A percentile compares a stretch with the other conserved stretches of the same genome.
These are phyloP conservation scores for Xylaria sp. DNA, from an alignment of 2,329 filamentous ascomycete species.

Conservation along the genomic window DNA sequence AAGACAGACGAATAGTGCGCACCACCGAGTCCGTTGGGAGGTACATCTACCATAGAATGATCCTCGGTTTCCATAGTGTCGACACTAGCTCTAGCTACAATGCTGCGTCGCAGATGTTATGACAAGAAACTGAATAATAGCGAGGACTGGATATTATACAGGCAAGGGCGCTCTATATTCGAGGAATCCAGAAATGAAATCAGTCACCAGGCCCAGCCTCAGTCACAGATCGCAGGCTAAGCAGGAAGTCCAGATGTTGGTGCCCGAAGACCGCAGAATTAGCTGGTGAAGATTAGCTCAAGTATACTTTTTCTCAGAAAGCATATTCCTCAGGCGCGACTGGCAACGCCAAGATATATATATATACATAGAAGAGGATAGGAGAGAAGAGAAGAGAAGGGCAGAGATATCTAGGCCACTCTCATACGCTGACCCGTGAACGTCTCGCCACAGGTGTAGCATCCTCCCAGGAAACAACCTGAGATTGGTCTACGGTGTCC, in stretches of 20 bases:
- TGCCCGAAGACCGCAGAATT: constrained; percentile 32
- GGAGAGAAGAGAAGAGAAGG: not conserved
- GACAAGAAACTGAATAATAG: not conserved
- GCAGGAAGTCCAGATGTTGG: not conserved
- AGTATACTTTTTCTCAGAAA: not conserved
- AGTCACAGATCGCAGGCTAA: constrained; percentile 6
- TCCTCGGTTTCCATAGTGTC: constrained; percentile 56
- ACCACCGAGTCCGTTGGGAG: constrained; percentile 53
- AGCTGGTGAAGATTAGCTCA: constrained; percentile 28
- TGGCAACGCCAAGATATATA: not conserved
- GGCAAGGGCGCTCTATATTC: not conserved
- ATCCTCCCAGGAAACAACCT: constrained; percentile 1
- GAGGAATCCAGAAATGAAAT: not conserved
- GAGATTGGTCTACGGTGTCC: not conserved
- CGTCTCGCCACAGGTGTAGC: not conserved
- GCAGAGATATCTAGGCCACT: not conserved
- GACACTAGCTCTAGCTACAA: constrained; percentile 11
- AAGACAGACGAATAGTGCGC: constrained; percentile 46
- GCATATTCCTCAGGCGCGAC: not conserved
- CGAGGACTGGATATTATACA: not conserved
- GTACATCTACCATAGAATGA: constrained; percentile 56
- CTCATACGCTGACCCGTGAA: constrained; percentile 4
- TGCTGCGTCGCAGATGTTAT: not conserved
- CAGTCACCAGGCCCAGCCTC: not conserved
- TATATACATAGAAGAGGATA: too few species aligned